Evolutionary conservation across 179 eudicot genomes (phyloP).

Genomic region (Beta corolliflora): DNA sequence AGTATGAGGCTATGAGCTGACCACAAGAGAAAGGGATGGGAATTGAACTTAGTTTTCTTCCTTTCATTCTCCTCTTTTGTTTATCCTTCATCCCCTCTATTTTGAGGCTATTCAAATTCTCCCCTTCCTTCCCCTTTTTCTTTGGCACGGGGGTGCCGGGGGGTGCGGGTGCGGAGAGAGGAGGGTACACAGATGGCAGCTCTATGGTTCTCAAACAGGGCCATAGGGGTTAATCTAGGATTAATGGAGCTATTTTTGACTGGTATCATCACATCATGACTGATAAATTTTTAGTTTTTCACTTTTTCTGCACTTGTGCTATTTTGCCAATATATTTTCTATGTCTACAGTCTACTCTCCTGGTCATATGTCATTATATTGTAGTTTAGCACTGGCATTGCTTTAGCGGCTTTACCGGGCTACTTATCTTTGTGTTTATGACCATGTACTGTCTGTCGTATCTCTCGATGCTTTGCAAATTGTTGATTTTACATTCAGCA

Average conservation of each 20-base stretch:
- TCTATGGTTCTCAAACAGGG: not conserved
- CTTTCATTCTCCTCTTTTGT: not conserved
- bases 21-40: conserved; percentile 3
- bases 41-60: not conserved
- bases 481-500: not conserved
- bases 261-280: not conserved
- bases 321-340: too few species aligned
- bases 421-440: not conserved
- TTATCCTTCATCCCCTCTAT: too few species aligned
- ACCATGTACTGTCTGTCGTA: not conserved
- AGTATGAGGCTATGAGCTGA: not conserved
- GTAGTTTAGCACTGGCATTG: not conserved
- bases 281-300: too few species aligned
- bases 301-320: not conserved
- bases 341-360: not conserved
- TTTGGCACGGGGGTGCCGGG: not conserved
- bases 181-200: not conserved
- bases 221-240: not conserved
- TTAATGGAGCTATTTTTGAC: not conserved
- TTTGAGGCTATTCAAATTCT: too few species aligned
- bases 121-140: not conserved
- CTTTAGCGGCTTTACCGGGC: not conserved
- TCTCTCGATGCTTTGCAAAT: not conserved
- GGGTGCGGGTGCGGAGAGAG: not conserved
- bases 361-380: not conserved